Conservation (phyloP, 2,329 filamentous ascomycete genomes). For the Calonectria multiphialidica region DNA sequence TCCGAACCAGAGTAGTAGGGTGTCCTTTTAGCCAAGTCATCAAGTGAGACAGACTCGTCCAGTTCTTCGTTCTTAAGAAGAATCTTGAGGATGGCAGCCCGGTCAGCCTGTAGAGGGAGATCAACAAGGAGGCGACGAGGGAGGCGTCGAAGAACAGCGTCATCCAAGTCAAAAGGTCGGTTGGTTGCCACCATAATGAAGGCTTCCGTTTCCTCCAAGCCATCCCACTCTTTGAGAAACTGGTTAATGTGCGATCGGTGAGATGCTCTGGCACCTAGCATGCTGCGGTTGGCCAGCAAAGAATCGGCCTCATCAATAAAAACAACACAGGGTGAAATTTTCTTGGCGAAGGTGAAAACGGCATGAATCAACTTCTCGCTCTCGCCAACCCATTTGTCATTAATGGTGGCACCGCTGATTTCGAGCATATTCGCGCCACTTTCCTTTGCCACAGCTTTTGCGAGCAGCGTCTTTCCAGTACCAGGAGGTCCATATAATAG, state of each 20-base stretch:
- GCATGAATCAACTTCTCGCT: conserved; percentile 96
- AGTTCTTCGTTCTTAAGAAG: conserved; percentile 77
- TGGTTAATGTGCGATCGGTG: conserved; percentile 96
- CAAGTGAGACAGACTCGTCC: conserved; percentile 70
- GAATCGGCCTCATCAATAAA: conserved; percentile 98
- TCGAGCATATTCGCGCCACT: conserved; percentile 83
- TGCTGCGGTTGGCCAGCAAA: conserved; percentile 83
- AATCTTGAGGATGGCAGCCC: conserved; percentile 77
- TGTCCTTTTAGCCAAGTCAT: conserved; percentile 73
- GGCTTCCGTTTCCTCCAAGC: conserved; percentile 82
- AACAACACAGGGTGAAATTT: conserved; percentile 90
- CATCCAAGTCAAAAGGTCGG: conserved; percentile 93
- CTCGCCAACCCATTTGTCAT: conserved; percentile 96
- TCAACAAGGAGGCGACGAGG: conserved; percentile 81
- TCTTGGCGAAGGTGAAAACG: conserved; percentile 91
- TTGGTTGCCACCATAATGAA: conserved; percentile 99
- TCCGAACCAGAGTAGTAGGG: conserved; percentile 86
- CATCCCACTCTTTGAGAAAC: conserved; percentile 97
- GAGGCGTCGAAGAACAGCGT: conserved; percentile 82
- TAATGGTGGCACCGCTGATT: conserved; percentile 89
- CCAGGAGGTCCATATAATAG: conserved; percentile 91
- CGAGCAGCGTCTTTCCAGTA: conserved; percentile 78
- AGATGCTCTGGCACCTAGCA: conserved; percentile 73
- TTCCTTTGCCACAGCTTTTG: conserved; percentile 77
- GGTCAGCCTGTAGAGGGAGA: conserved; percentile 74